Base-by-base conservation (phyloP, 306 rosid species). In the Dicorynia guianensis region DNA sequence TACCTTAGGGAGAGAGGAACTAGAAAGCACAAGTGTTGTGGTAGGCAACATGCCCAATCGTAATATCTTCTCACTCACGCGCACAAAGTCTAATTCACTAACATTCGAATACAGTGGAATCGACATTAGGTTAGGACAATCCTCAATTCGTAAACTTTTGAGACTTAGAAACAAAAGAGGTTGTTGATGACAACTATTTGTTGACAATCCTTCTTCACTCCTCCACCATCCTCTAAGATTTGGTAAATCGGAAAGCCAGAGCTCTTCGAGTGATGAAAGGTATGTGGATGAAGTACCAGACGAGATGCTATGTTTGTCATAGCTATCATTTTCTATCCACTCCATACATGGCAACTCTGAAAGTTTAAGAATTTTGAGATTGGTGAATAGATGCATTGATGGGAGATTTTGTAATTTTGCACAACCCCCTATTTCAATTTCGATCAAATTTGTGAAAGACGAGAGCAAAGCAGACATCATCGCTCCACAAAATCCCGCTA, bases 81-180 rank as follows among this genome's bases (percentile, higher is more conserved):
- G 0, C 0, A 0, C 0, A 53, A 69, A 8, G 8, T 39, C 43
- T 39, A 39, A 1, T 5, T 2, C 5, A 1, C 6, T 0, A 5
- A 39, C 43, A 39, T 39, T 5, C 6, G 44, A 9, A 40, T 40
- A 9, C 8, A 40, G 64, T 70, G 64, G 75, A 13, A 70, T 4
- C 5, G 53, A 70, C 39, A 6, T 39, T 7, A 70, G 9, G 54
- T 70, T 40, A 12, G 1, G 9, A 18, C 76, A 71, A 7, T 0
- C 0, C 5, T 0, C 0, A 56, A 71, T 71, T 0, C 0, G 0
- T 18, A 71, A 39, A 0, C 0, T 0, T 6, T 11, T 4, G 42
- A 71, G 65, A 42, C 40, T 71, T 25, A 13, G 4, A 5, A 71
- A 42, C 4, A 38, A 4, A 38, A 38, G 42, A 38, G 42, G 42